These are phyloP conservation scores for Arachis monticola DNA, from an alignment of 331 rosid species.

Conservation along the genomic window DNA sequence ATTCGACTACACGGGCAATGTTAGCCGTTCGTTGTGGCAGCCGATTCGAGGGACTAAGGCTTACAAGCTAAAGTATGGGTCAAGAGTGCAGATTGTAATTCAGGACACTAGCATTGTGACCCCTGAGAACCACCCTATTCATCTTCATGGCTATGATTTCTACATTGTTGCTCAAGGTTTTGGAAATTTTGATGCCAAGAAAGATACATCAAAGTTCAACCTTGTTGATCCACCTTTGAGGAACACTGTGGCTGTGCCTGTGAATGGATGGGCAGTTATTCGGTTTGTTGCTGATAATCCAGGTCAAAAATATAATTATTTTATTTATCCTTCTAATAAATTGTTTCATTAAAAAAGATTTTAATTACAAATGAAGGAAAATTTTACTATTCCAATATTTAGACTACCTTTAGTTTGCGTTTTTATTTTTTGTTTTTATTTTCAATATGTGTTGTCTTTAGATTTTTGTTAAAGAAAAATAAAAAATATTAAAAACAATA, in stretches of 20 bases:
- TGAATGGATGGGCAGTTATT: slow-evolving; percentile 92
- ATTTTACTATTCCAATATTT: no score
- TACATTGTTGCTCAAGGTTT: slow-evolving; percentile 84
- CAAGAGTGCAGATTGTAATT: slow-evolving; percentile 80
- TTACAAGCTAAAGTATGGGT: slow-evolving; percentile 66
- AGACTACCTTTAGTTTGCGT: no score
- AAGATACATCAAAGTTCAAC: slow-evolving; percentile 71
- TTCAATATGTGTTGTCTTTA: no score
- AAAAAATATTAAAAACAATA: no score
- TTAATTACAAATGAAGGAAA: no score
- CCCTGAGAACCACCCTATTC: slow-evolving; percentile 88
- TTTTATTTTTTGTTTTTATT: no score
- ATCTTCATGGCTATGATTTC: slow-evolving; percentile 95
- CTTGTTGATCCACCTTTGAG: slow-evolving; percentile 90
- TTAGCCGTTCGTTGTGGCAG: slow-evolving; percentile 82
- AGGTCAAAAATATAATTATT: slow-evolving; percentile 46
- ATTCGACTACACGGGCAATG: slow-evolving; percentile 87
- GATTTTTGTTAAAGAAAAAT: no score
- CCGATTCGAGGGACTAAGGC: slow-evolving; percentile 71
- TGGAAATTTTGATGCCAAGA: slow-evolving; percentile 75
- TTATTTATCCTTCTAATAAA: not conserved
- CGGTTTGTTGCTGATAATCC: slow-evolving; percentile 96
- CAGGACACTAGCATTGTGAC: slow-evolving; percentile 87
- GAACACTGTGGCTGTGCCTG: slow-evolving; percentile 87
- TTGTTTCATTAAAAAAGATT: no score